These are phyloP conservation scores for Termitomyces sp. DNA, from an alignment of 768 basidiomycete genomes.

Conservation along the genomic window DNA sequence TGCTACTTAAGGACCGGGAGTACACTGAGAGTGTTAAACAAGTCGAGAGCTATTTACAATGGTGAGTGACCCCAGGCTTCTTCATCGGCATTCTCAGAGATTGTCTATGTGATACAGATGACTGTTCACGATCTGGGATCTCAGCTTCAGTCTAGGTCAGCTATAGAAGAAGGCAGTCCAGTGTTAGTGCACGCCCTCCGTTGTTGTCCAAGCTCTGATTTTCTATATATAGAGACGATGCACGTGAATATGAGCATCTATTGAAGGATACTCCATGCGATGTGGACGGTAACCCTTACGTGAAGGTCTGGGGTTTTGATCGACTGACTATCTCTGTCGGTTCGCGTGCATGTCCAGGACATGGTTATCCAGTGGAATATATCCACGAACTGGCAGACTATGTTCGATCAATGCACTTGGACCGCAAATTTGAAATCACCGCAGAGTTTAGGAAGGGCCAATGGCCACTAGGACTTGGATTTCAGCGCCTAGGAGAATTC, in stretches of 20 bases:
- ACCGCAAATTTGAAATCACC: neutral
- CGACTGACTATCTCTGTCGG: neutral
- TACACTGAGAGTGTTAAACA: neutral
- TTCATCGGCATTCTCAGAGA: neutral
- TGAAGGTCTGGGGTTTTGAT: neutral
- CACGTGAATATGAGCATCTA: neutral
- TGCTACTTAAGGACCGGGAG: too few relatives aligned
- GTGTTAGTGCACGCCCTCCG: neutral
- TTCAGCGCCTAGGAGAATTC: neutral
- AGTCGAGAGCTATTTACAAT: neutral
- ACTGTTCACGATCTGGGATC: neutral
- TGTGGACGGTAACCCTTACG: neutral
- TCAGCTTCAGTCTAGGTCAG: neutral
- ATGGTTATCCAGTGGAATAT: neutral
- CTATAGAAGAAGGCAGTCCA: neutral
- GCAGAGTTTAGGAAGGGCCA: neutral
- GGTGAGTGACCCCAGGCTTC: neutral
- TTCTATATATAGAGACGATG: neutral
- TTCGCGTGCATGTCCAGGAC: too few relatives aligned
- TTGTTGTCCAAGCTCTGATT: neutral
- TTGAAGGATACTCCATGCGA: neutral
- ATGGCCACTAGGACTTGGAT: neutral
- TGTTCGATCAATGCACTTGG: neutral
- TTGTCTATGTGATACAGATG: neutral
- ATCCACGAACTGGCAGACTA: neutral